These are phyloP conservation scores for Pochonia chlamydosporia DNA, from an alignment of 2,329 filamentous ascomycete genomes.

Conservation along the genomic window DNA sequence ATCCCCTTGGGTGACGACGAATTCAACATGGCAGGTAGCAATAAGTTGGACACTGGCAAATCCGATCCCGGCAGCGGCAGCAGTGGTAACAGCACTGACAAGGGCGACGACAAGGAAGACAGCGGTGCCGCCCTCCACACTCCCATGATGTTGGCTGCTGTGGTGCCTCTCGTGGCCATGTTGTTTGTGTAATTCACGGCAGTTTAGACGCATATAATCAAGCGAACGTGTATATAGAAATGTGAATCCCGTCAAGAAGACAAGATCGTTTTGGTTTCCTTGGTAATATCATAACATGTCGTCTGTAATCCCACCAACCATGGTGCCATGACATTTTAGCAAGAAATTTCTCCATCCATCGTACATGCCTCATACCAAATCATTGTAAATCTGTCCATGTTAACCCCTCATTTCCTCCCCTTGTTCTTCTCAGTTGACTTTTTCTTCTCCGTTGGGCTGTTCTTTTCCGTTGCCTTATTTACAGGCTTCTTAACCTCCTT, in stretches of 20 bases:
- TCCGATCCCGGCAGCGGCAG: too few relatives aligned
- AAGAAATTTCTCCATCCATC: too few relatives aligned
- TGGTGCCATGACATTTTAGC: neutral
- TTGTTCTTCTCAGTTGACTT: too few relatives aligned
- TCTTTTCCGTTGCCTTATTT: too few relatives aligned
- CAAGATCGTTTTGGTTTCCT: neutral
- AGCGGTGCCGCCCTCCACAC: conserved; percentile 21
- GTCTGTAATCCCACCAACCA: neutral
- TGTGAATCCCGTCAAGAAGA: neutral
- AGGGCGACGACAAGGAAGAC: conserved; percentile 11
- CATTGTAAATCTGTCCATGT: too few relatives aligned
- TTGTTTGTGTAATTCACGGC: conserved; percentile 23
- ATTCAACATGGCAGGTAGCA: conserved; percentile 40
- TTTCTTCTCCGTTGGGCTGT: too few relatives aligned
- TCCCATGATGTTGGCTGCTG: conserved; percentile 27
- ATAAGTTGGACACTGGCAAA: conserved; percentile 30
- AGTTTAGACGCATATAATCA: neutral
- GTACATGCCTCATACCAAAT: too few relatives aligned
- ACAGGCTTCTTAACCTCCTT: neutral
- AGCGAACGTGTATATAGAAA: neutral
- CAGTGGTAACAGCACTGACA: conserved; percentile 10
- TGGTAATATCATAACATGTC: too few relatives aligned
- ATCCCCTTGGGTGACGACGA: conserved; percentile 37
- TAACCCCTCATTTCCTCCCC: too few relatives aligned
- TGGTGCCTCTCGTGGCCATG: conserved; percentile 27